Evolutionary conservation across 257 asterid genomes (phyloP).

Genomic region (Perilla frutescens): DNA sequence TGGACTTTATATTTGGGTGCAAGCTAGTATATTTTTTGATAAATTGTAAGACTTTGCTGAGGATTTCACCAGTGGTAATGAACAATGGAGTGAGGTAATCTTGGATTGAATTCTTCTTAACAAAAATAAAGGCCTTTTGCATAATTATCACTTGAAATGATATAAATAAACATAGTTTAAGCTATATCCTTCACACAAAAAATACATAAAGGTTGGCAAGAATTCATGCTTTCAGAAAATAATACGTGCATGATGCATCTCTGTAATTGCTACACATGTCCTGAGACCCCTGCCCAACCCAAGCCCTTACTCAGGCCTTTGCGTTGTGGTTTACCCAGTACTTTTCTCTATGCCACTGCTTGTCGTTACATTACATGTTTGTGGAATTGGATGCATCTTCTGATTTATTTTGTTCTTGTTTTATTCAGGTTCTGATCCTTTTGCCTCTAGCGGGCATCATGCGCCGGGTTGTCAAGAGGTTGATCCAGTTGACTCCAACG

Average conservation of each 20-base stretch:
- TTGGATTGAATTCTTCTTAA: constrained; percentile 1
- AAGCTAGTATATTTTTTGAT: not conserved
- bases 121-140: not conserved
- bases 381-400: constrained; percentile 22
- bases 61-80: not conserved
- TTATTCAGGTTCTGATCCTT: constrained; percentile 77
- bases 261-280: not conserved
- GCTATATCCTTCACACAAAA: constrained; percentile 16
- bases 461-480: constrained; percentile 72
- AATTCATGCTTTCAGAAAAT: not conserved
- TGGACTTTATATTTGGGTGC: not conserved
- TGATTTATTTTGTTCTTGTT: constrained; percentile 12
- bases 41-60: not conserved
- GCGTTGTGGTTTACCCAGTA: constrained; percentile 5
- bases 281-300: not conserved
- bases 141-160: constrained; percentile 11
- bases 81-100: not conserved
- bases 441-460: constrained; percentile 92
- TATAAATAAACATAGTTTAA: not conserved
- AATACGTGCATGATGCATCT: not conserved
- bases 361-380: not conserved
- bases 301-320: not conserved
- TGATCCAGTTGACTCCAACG: constrained; percentile 84
- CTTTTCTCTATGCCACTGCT: constrained; percentile 18
- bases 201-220: not conserved